Conservation (phyloP, 192 early-diverging fungal genomes). For the Linnemannia hyalina region DNA sequence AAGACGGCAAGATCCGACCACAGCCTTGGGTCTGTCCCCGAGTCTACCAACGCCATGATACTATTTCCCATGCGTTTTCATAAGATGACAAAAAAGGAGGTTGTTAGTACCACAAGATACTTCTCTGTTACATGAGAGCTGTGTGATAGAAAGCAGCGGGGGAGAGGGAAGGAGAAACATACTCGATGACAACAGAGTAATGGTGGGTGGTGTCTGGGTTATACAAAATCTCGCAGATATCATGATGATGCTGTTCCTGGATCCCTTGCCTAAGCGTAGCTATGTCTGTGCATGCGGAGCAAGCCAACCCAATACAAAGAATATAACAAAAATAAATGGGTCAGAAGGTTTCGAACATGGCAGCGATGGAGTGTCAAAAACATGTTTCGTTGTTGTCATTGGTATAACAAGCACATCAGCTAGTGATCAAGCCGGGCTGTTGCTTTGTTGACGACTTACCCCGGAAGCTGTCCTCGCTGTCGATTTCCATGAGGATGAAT, state of each 20-base stretch:
- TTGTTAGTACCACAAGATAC: too few species aligned
- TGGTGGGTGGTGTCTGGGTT: conserved; percentile 28
- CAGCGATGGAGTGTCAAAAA: too few species aligned
- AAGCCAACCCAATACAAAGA: neutral
- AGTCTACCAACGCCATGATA: conserved; percentile 37
- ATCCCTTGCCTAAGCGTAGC: conserved; percentile 30
- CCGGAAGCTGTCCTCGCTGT: conserved; percentile 29
- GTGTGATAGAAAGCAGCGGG: too few species aligned
- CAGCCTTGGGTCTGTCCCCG: conserved; percentile 13
- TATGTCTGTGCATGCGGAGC: neutral
- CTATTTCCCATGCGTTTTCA: neutral
- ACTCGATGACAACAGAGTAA: conserved; percentile 50
- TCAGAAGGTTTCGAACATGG: neutral
- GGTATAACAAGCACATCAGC: too few species aligned
- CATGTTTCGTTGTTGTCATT: too few species aligned
- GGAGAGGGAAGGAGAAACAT: neutral
- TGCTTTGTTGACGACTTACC: conserved; percentile 8
- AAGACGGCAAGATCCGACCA: conserved; percentile 29
- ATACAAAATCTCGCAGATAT: conserved; percentile 46
- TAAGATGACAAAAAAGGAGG: neutral
- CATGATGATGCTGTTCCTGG: conserved; percentile 31
- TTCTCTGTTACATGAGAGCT: too few species aligned
- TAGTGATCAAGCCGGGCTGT: too few species aligned
- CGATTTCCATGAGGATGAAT: conserved; percentile 21
- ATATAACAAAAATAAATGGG: neutral